These are phyloP conservation scores for Paramecium octaurelia DNA, from an alignment of 73 alveolate species.

Conservation along the genomic window DNA sequence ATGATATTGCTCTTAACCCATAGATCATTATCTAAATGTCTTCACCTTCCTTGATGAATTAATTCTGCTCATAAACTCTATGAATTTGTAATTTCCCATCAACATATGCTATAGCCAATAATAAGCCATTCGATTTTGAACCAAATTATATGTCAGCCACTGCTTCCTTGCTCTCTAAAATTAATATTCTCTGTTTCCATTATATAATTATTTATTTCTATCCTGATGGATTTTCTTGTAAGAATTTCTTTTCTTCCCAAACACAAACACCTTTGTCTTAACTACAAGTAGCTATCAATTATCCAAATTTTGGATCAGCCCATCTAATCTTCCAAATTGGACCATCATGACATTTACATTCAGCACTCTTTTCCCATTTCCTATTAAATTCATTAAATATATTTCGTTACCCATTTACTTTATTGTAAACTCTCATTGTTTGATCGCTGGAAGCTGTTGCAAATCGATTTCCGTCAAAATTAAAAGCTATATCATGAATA, in stretches of 20 bases:
- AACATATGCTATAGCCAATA: neutral
- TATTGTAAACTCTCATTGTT: neutral
- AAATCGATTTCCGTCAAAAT: slow-evolving; percentile 21
- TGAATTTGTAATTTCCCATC: slow-evolving; percentile 14
- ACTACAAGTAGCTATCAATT: slow-evolving; percentile 71
- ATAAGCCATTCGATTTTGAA: neutral
- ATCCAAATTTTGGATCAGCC: slow-evolving; percentile 77
- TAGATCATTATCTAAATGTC: neutral
- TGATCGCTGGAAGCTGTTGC: slow-evolving; percentile 42
- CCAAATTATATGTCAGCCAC: slow-evolving; percentile 43
- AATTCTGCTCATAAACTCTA: neutral
- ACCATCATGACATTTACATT: slow-evolving; percentile 62
- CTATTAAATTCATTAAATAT: neutral
- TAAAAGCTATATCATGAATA: slow-evolving; percentile 35
- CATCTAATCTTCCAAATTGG: slow-evolving; percentile 72
- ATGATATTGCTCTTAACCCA: slow-evolving; percentile 21
- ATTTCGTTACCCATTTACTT: neutral
- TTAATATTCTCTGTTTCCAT: neutral
- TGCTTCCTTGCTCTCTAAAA: slow-evolving; percentile 35
- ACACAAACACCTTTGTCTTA: slow-evolving; percentile 66
- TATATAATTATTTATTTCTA: neutral
- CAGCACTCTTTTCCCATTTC: slow-evolving; percentile 17
- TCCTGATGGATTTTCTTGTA: neutral
- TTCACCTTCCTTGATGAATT: neutral
- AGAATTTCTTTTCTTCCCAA: slow-evolving; percentile 34